Percentiles rank a stretch among this genome's conserved stretches.
These are phyloP conservation scores for Trichosanthes cucumerina DNA, from an alignment of 306 rosid species.

Conservation along the genomic window DNA sequence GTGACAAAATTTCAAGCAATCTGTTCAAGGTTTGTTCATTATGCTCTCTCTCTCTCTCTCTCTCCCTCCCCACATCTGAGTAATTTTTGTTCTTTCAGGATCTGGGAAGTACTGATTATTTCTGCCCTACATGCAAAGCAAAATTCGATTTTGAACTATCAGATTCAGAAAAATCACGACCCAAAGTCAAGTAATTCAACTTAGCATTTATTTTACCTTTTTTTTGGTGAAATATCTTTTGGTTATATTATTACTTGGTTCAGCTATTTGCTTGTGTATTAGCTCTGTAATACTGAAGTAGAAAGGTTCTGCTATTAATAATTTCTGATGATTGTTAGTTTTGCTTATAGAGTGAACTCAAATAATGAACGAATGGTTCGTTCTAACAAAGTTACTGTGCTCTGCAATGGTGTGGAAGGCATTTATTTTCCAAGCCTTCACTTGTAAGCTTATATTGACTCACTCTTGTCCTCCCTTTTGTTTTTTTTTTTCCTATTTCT, in stretches of 20 bases:
- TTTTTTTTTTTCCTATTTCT: background rate
- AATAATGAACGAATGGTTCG: conserved; percentile 42
- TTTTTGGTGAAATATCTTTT: background rate
- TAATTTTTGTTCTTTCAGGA: conserved; percentile 42
- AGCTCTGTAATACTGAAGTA: background rate
- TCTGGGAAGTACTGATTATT: conserved; percentile 87
- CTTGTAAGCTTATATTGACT: conserved; percentile 44
- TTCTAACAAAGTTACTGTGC: conserved; percentile 79
- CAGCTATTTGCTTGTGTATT: background rate
- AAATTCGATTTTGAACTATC: conserved; percentile 93
- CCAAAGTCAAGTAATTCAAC: conserved; percentile 69
- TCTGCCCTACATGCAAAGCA: conserved; percentile 94
- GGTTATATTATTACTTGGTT: background rate
- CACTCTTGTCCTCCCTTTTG: background rate
- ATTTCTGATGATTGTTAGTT: conserved; percentile 21
- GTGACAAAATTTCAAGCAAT: conserved; percentile 79
- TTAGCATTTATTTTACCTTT: background rate
- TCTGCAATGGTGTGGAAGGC: conserved; percentile 93
- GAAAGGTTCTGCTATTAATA: background rate
- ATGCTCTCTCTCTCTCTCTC: background rate
- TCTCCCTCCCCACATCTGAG: conserved; percentile 15
- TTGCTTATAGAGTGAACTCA: conserved; percentile 45
- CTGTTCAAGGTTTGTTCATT: conserved; percentile 57
- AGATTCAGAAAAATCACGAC: conserved; percentile 70
- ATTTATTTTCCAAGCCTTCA: conserved; percentile 95